Percentiles rank a stretch among this genome's conserved stretches.
phyloP scores from a whole-genome alignment of 202 grass and related monocot genomes.

The Elaeis oleifera region DNA sequence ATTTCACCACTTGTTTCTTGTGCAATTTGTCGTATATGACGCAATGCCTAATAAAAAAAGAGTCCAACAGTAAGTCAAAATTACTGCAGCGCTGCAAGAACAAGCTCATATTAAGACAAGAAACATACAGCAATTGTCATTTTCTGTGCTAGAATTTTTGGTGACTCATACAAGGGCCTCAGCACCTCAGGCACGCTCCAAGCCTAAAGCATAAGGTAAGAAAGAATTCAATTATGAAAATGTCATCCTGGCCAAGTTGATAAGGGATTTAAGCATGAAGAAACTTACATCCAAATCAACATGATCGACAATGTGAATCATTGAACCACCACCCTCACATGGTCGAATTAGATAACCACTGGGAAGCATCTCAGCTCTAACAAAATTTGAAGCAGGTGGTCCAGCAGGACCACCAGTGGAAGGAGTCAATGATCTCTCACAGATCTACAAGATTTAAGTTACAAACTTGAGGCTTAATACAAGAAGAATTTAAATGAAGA shows the following conservation, averaged over 20 bases:
- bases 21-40: constrained; percentile 83
- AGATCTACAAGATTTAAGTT: constrained; percentile 45
- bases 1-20: constrained; percentile 91
- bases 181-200: constrained; percentile 90
- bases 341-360: constrained; percentile 94
- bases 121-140: constrained; percentile 73
- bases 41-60: constrained; percentile 52
- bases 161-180: constrained; percentile 81
- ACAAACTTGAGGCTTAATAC: neutral
- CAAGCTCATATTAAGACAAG: neutral
- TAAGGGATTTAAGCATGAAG: neutral
- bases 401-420: constrained; percentile 77
- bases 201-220: constrained; percentile 31
- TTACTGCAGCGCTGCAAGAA: no score
- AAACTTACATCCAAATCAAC: constrained; percentile 88
- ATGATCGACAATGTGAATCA: constrained; percentile 99
- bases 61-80: no score
- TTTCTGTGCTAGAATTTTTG: constrained; percentile 89
- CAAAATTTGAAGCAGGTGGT: constrained; percentile 61
- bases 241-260: neutral
- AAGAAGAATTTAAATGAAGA: neutral
- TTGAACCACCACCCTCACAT: constrained; percentile 91
- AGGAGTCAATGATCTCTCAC: constrained; percentile 86
- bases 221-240: neutral
- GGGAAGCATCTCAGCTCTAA: constrained; percentile 82